These are phyloP conservation scores for Eucalyptus erythrocorys DNA, from an alignment of 345 rosid species.

Conservation along the genomic window DNA sequence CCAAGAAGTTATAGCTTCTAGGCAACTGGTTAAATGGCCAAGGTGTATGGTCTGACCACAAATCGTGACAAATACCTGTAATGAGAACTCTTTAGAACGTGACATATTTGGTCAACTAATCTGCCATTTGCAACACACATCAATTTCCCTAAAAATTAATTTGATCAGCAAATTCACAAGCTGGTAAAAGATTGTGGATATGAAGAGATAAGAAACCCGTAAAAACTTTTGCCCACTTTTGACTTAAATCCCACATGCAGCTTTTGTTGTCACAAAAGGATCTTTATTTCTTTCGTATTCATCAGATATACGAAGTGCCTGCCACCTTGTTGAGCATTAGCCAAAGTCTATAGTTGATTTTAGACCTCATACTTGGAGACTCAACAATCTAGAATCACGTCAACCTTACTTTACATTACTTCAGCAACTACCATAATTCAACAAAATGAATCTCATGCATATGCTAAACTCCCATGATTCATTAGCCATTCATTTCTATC, in stretches of 20 bases:
- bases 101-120: neutral
- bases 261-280: neutral
- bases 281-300: neutral
- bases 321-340: neutral
- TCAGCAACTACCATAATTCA: neutral
- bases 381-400: neutral
- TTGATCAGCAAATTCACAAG: neutral
- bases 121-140: neutral
- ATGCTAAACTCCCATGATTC: neutral
- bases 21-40: slow-evolving; percentile 99
- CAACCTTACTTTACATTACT: neutral
- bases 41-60: slow-evolving; percentile 98
- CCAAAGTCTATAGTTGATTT: neutral
- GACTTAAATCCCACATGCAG: neutral
- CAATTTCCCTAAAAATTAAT: neutral
- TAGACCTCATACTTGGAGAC: neutral
- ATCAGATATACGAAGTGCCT: neutral
- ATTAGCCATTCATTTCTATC: neutral
- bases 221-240: neutral
- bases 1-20: slow-evolving; percentile 90
- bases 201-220: neutral
- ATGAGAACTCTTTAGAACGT: slow-evolving; percentile 17
- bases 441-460: neutral
- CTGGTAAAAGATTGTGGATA: neutral
- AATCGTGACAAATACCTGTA: slow-evolving; percentile 95